These are phyloP conservation scores for sweet orange (Citrus sinensis) DNA, from an alignment of 345 rosid genomes.

Conservation along the genomic window DVS_A1.0 CM039169.1:25110001-25110500, in stretches of 20 bases:
- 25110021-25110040: too few relatives aligned
- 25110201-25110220: conserved; percentile 36
- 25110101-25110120: too few relatives aligned
- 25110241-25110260: conserved; percentile 8
- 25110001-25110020: too few relatives aligned
- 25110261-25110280: conserved; percentile 26
- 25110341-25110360: conserved; percentile 34
- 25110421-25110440: background rate
- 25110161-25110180: conserved; percentile 23
- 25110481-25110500: background rate
- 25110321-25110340: conserved; percentile 39
- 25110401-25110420: background rate
- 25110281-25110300: conserved; percentile 34
- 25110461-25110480: background rate
- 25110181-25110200: conserved; percentile 36
- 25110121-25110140: conserved; percentile 17
- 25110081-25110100: too few relatives aligned
- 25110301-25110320: conserved; percentile 39
- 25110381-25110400: too few relatives aligned
- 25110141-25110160: conserved; percentile 36
- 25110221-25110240: conserved; percentile 31
- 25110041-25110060: too few relatives aligned
- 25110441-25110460: conserved; percentile 1
- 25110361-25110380: background rate
- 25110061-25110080: too few relatives aligned